Percentiles rank a stretch among this genome's conserved stretches.
These are phyloP conservation scores for Naematelia aurantialba DNA, from an alignment of 768 basidiomycete genomes.

Conservation along the genomic window DNA sequence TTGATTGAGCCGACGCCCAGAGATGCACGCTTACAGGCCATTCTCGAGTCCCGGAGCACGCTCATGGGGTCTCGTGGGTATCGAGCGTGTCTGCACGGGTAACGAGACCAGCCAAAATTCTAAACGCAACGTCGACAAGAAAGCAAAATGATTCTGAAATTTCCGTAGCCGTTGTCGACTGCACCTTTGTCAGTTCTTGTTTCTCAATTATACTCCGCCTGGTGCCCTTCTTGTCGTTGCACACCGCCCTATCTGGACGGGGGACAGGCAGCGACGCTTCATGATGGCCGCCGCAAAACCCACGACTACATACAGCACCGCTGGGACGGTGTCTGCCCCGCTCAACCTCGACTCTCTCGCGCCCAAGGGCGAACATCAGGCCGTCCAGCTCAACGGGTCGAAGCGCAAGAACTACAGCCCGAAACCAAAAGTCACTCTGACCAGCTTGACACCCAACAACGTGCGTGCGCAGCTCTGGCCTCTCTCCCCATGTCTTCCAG, in stretches of 20 bases:
- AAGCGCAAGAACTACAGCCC: slow-evolving; percentile 34
- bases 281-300: slow-evolving; percentile 2
- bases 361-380: slow-evolving; percentile 32
- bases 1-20: neutral
- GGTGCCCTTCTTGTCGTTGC: too few relatives aligned
- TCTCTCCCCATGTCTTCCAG: neutral
- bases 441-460: slow-evolving; percentile 47
- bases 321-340: slow-evolving; percentile 42
- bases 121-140: neutral
- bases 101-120: slow-evolving; percentile 2
- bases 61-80: too few relatives aligned
- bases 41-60: slow-evolving; percentile 9
- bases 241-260: too few relatives aligned
- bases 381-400: slow-evolving; percentile 22
- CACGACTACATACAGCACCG: slow-evolving; percentile 28
- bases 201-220: too few relatives aligned
- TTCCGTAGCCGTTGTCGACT: neutral
- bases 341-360: slow-evolving; percentile 29
- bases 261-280: too few relatives aligned
- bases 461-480: slow-evolving; percentile 24
- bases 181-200: too few relatives aligned
- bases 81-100: too few relatives aligned
- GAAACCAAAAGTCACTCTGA: slow-evolving; percentile 44
- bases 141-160: neutral
- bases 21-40: slow-evolving; percentile 28